phyloP scores from a whole-genome alignment of 2,329 filamentous ascomycete species.

The Drechmeria coniospora region DNA sequence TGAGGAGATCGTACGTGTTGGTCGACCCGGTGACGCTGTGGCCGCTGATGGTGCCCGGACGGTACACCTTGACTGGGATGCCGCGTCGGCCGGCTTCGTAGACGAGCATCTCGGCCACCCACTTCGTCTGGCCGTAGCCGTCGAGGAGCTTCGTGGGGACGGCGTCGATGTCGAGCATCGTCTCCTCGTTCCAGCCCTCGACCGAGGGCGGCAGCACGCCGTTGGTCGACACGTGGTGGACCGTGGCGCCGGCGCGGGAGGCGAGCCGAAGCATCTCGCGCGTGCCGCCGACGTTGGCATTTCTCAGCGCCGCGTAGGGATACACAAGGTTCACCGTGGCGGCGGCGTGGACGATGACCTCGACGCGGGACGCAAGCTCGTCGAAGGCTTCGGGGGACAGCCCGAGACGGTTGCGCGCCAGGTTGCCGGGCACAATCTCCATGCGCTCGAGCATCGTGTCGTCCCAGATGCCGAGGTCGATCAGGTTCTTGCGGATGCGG shows the following conservation, averaged over 20 bases:
- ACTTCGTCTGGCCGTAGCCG: conserved; percentile 68
- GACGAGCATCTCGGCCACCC: conserved; percentile 65
- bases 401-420: conserved; percentile 53
- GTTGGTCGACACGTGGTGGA: conserved; percentile 70
- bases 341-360: conserved; percentile 64
- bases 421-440: conserved; percentile 58
- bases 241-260: conserved; percentile 48
- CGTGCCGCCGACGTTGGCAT: conserved; percentile 66
- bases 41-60: conserved; percentile 63
- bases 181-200: conserved; percentile 55
- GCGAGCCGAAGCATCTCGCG: conserved; percentile 60
- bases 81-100: conserved; percentile 53
- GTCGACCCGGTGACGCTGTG: conserved; percentile 61
- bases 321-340: conserved; percentile 72
- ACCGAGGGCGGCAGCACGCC: conserved; percentile 59
- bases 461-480: conserved; percentile 66
- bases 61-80: conserved; percentile 54
- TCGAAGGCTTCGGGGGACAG: conserved; percentile 50
- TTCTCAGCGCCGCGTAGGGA: conserved; percentile 60
- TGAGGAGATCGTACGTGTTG: conserved; percentile 65
- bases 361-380: conserved; percentile 45
- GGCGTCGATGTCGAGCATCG: conserved; percentile 49
- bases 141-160: conserved; percentile 55
- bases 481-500: conserved; percentile 56
- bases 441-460: conserved; percentile 66